Conservation (phyloP, 2,329 filamentous ascomycete genomes). For the Paecilomyces variotii region DNA sequence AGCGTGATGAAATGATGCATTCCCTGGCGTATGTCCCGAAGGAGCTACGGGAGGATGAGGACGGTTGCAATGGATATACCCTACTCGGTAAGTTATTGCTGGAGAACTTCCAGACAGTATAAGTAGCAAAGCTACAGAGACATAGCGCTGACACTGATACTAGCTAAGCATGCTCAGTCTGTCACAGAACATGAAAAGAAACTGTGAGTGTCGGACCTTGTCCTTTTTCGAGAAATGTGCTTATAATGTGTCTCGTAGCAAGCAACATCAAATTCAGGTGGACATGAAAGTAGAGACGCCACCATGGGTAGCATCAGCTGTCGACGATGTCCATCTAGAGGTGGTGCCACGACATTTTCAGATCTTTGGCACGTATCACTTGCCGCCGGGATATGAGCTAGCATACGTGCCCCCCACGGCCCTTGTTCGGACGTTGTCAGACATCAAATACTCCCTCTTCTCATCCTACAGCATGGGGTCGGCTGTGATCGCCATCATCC, state of each 20-base stretch:
- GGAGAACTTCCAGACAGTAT: not conserved
- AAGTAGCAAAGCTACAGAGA: not conserved
- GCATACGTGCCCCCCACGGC: conserved; percentile 7
- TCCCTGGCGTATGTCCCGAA: conserved; percentile 7
- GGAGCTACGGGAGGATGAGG: conserved; percentile 5
- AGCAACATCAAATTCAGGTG: not conserved
- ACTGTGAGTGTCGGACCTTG: not conserved
- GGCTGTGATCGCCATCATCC: conserved; percentile 17
- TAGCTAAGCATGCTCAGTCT: not conserved
- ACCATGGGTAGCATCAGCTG: not conserved
- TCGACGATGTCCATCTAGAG: not conserved
- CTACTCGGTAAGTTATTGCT: not conserved
- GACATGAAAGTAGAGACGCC: not conserved
- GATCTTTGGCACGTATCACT: conserved; percentile 8
- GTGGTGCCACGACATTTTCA: not conserved
- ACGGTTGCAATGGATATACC: conserved; percentile 3
- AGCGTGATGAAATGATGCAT: conserved; percentile 9
- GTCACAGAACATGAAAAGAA: not conserved
- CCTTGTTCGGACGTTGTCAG: not conserved
- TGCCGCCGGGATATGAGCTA: conserved; percentile 8
- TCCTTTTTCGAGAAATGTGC: not conserved
- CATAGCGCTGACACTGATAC: not conserved
- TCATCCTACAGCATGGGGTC: conserved; percentile 17
- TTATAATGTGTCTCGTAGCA: not conserved
- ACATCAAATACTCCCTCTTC: conserved; percentile 3